Base-by-base conservation (phyloP, 768 basidiomycete species). In the Pisolithus orientalis region DNA sequence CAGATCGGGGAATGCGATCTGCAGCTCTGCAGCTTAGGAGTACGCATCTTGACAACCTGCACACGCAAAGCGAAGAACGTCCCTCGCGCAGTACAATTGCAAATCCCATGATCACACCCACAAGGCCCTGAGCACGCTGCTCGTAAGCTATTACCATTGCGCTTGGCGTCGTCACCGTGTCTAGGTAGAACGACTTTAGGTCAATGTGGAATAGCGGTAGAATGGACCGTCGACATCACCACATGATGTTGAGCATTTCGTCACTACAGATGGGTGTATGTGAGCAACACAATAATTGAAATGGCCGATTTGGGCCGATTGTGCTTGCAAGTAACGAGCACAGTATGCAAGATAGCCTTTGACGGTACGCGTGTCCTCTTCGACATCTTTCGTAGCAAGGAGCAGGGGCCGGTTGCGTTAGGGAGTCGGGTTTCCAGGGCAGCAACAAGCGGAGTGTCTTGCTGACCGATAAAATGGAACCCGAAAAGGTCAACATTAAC, bases 1-100 rank as follows among this genome's bases (percentile, higher is more conserved):
- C 0, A 86, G 81, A 58, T 94, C 90, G 0, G 94, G 94, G 66
- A 97, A 96, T 1, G 92, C 94, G 50, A 97, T 91, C 59, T 93
- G 90, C 29, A 92, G 76, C 64, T 91, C 59, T 93, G 90, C 29
- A 92, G 76, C 64, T 90, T 92, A 58, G 94, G 11, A 96, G 65
- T 21, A 77, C 68, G 1, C 71, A 1, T 57, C 39, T 31, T 69
- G 63, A 39, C 71, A 57, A 6, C 79, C 81, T 0, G 79, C 59
- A 5, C 94, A 74, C 1, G 82, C 78, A 48, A 87, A 71, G 2
- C 69, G 71, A 1, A 90, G 79, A 46, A 96, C 62, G 65, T 94
- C 92, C 28, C 75, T 71, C 11, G 88, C 87, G 90, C 0, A 93
- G 94, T 21, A 80, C 82, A 58, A 91, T 90, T 0, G 86, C 82